A percentile compares a stretch with the other conserved stretches of the same genome.
These are phyloP conservation scores for Phialemoniopsis sp. DNA, from an alignment of 2,329 filamentous ascomycete genomes.

Conservation along the genomic window DNA sequence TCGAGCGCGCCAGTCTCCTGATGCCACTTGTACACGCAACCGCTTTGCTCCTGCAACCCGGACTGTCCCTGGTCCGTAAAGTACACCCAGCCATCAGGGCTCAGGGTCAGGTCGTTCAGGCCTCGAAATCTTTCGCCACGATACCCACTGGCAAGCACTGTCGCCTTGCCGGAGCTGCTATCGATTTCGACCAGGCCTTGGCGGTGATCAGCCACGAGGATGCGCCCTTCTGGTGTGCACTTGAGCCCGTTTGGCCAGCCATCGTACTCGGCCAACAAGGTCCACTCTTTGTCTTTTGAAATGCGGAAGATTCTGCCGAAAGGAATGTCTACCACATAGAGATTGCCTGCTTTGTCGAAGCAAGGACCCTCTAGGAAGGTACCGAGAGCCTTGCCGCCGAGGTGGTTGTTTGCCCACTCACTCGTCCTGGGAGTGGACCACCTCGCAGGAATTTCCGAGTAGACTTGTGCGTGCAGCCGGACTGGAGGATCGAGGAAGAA, in stretches of 20 bases:
- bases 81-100: not conserved
- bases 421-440: not conserved
- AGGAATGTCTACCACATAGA: not conserved
- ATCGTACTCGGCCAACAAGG: not conserved
- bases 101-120: not conserved
- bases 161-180: not conserved
- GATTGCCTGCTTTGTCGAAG: not conserved
- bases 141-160: not conserved
- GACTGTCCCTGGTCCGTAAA: slow-evolving; percentile 1
- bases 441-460: not conserved
- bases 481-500: not conserved
- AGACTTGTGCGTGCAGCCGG: not conserved
- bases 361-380: not conserved
- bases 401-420: not conserved
- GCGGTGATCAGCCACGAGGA: not conserved
- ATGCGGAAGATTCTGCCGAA: not conserved
- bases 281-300: not conserved
- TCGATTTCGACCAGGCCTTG: not conserved
- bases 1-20: not conserved
- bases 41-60: not conserved
- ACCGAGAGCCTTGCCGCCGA: not conserved
- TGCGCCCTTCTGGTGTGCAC: not conserved
- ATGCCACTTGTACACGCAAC: not conserved
- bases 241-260: not conserved
- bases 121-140: not conserved